Base-by-base conservation (phyloP, 108 stramenopile species). In the Phaeodactylum tricornutum region DNA sequence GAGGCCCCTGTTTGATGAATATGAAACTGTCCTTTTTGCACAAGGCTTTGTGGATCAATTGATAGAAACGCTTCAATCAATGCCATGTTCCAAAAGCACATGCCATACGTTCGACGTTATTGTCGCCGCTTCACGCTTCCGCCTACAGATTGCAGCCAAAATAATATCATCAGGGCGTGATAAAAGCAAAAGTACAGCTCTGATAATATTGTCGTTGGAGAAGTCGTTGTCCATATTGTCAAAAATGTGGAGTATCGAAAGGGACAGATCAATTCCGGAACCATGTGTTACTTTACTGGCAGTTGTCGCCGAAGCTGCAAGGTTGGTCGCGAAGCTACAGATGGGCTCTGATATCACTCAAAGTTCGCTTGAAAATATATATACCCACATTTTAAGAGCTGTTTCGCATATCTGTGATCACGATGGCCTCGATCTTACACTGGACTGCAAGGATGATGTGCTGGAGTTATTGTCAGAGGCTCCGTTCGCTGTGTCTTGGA, bases 101-200 rank as follows among this genome's bases (percentile, higher is more conserved):
- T 22, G 41, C 48, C 30, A 49, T 50, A 47, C 32, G 51, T 19
- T 57, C 47, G 61, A 38, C 36, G 43, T 42, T 57, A 11, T 61
- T 64, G n/a, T n/a, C n/a, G n/a, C n/a, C n/a, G n/a, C n/a, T n/a
- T n/a, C n/a, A n/a, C n/a, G n/a, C n/a, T n/a, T n/a, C n/a, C n/a
- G n/a, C 33, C 33, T 34, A 34, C 9, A 34, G 11, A 34, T 9
- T 34, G 33, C 33, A 34, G 33, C 14, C 14, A 11, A 11, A 34
- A 34, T 14, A 14, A 14, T 9, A 34, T 11, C 33, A 34, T 9
- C 33, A 9, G 14, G 14, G 33, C 33, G 33, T 11, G 33, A 34
- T 34, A 14, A 34, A 34, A 14, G 11, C 14, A 14, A 14, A 34
- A 34, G 14, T 11, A 34, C n/a, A n/a, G n/a, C n/a, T n/a, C n/a